Evolutionary conservation across 1,284 basidiomycete species (phyloP), one percentile per base, ranked within the genome.

Genomic region (Ceratobasidium sp.): DNA sequence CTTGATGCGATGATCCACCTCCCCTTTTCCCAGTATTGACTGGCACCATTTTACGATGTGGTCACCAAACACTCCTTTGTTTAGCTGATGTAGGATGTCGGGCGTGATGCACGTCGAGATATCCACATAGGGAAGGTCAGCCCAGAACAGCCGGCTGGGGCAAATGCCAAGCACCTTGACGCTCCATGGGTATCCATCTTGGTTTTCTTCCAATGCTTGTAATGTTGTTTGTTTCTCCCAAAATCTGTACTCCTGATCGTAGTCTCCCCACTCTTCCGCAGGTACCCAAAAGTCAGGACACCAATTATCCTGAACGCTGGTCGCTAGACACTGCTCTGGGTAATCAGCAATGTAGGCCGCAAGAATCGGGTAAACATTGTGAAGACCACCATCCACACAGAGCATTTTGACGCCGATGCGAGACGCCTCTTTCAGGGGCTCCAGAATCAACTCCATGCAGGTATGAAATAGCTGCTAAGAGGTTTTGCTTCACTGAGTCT

Each of bases 321-420:
- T 78, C 0, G 83, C 78, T 12, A 79, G n/a, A n/a, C n/a, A 81
- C 65, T 88, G 88, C 78, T 89, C 87, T 0, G 86, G 87, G 74
- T 86, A 86, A 79, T 88, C 86, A 7, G 85, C 84, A 14, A 87
- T 80, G 76, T 87, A 87, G 0, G 85, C 85, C 0, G 85, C 85
- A 3, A 88, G 88, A 83, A 82, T 87, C 0, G 85, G 85, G 70
- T 79, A 75, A 83, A 6, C 85, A 6, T 12, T 6, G 3, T 79
- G 62, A 0, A 78, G 54, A 3, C 50, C 20, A 8, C 71, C 78
- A 60, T 80, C 80, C 1, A 79, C 78, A 71, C 80, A 80, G 0
- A 33, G 41, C 62, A 81, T 75, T 4, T 71, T 27, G 7, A 76
- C 54, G 10, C 80, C 80, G 0, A 57, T 18, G 4, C n/a, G 38